Evolutionary conservation across 1,284 basidiomycete species (phyloP), one percentile per base, ranked within the genome.

Genomic region (Apiotrichum mycotoxinovorans): DNA sequence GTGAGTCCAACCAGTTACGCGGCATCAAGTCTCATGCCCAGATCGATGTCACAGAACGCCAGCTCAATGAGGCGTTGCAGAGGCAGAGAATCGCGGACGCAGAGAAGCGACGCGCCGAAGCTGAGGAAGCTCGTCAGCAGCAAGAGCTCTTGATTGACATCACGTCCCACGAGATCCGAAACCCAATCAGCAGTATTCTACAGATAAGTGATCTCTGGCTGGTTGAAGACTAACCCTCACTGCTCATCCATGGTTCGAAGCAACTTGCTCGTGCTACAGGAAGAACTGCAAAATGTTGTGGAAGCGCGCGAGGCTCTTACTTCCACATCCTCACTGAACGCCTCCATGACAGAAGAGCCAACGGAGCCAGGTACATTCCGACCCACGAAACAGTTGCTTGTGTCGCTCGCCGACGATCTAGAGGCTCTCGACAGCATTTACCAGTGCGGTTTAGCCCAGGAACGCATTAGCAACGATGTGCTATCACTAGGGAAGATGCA

Each of bases 61-160:
- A 73, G 60, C 50, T 67, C 18, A 62, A 71, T 52, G 75, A 77
- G 54, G 64, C 70, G 34, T 55, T 66, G 17, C 75, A 76, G 46
- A 61, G 57, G 18, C 56, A 66, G 35, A 65, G 73, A 8, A 62
- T 76, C 22, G 56, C 68, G 4, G 74, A 74, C 40, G 74, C 71
- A 0, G 70, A 77, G 46, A 57, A 72, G 49, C 59, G 75, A 22
- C 63, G 73, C 22, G 43, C 66, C 10, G 73, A 74, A 52, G 75
- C 76, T 2, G 74, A 75, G 57, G 74, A 71, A 43, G 74, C 73
- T 2, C 70, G 71, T 44, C 58, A 68, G 23, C 72, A 76, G 54
- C 73, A 76, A 52, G 74, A 75, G 56, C 61, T 78, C 9, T 56
- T 78, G 35, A 74, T 78, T 52, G 76, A 78, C 54, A 72, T 78